A percentile compares a stretch with the other conserved stretches of the same genome.
Evolutionary conservation across 139 green algal genomes (phyloP).

Genomic region (Volvox reticuliferus): DNA sequence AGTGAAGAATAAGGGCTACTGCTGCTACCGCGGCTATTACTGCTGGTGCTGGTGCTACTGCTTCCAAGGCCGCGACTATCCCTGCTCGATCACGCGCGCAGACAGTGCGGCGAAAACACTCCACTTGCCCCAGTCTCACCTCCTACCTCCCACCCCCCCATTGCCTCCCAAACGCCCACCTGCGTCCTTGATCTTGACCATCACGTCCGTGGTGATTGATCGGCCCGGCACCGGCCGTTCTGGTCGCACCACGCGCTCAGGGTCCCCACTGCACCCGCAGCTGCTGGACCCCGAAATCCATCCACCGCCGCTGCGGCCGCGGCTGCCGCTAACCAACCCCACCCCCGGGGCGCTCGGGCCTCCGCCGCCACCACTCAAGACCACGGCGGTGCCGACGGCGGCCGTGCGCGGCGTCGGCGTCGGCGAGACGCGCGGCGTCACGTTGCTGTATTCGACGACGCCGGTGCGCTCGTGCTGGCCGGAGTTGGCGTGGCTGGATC

Average conservation of each 20-base stretch:
- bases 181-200: conserved; percentile 61
- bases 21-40: no score
- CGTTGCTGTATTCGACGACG: background rate
- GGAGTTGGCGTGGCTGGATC: background rate
- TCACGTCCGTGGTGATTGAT: conserved; percentile 4
- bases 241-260: background rate
- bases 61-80: no score
- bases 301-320: background rate
- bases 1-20: no score
- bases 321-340: background rate
- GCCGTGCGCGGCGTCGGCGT: background rate
- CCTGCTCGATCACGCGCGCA: background rate
- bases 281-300: conserved; percentile 15
- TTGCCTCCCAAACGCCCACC: background rate
- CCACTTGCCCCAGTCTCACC: background rate
- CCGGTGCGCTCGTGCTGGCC: background rate
- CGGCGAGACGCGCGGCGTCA: background rate
- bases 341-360: background rate
- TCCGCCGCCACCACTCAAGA: background rate
- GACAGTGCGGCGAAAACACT: background rate
- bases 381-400: background rate
- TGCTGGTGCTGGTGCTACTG: no score
- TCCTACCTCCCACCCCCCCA: background rate
- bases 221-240: conserved; percentile 11
- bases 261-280: background rate